Conservation (phyloP, 2,329 filamentous ascomycete genomes). For the Pseudogymnoascus sp. region DNA sequence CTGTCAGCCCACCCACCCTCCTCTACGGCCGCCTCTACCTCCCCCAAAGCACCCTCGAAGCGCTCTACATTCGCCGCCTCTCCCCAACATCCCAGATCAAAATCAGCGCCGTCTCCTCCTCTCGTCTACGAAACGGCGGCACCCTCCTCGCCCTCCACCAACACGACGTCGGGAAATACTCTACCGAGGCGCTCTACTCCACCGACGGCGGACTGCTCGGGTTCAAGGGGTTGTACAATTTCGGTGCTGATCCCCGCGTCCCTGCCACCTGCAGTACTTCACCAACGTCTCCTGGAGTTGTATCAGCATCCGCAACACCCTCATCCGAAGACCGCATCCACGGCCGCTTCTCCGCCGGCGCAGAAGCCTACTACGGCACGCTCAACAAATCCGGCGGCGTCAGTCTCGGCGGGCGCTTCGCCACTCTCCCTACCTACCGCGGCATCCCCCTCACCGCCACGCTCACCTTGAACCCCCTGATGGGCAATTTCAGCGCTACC, state of each 20-base stretch:
- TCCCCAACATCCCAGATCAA: slow-evolving; percentile 73
- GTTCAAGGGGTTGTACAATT: slow-evolving; percentile 87
- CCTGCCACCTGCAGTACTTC: slow-evolving; percentile 12
- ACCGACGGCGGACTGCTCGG: slow-evolving; percentile 88
- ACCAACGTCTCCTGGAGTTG: too few relatives aligned
- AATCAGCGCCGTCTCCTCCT: slow-evolving; percentile 69
- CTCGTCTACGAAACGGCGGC: slow-evolving; percentile 64
- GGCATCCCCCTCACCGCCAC: slow-evolving; percentile 93
- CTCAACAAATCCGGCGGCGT: slow-evolving; percentile 91
- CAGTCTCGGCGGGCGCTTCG: slow-evolving; percentile 81
- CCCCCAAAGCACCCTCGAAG: slow-evolving; percentile 79
- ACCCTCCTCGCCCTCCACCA: slow-evolving; percentile 67
- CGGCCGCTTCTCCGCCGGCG: slow-evolving; percentile 83
- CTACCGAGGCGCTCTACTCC: slow-evolving; percentile 81
- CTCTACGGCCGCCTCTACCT: slow-evolving; percentile 75
- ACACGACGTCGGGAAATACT: slow-evolving; percentile 82
- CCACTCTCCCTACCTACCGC: slow-evolving; percentile 70
- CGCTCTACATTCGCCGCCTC: slow-evolving; percentile 71
- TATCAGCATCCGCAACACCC: slow-evolving; percentile 24
- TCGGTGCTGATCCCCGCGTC: slow-evolving; percentile 45
- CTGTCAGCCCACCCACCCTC: slow-evolving; percentile 49
- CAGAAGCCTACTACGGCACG: slow-evolving; percentile 90
- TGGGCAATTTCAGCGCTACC: slow-evolving; percentile 84
- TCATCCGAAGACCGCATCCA: slow-evolving; percentile 51
- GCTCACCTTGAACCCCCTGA: slow-evolving; percentile 84